Conservation (phyloP, 1,284 basidiomycete genomes). For the Sanguinoderma infundibulare region DNA sequence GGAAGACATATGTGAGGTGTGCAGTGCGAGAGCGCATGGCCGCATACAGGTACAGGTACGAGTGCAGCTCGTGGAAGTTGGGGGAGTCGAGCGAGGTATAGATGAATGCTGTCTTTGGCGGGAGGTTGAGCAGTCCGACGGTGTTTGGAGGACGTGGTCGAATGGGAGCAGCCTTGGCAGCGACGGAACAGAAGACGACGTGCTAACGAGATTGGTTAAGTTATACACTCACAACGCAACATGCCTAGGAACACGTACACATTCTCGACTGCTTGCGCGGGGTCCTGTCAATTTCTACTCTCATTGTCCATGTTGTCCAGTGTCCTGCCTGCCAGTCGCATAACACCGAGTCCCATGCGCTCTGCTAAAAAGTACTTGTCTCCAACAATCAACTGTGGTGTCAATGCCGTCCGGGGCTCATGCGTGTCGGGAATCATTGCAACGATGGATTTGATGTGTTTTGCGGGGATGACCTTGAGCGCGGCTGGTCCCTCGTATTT, state of each 20-base stretch:
- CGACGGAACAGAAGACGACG: conserved; percentile 1
- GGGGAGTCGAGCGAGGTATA: conserved; percentile 66
- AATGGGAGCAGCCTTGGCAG: conserved; percentile 63
- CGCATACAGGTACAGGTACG: conserved; percentile 59
- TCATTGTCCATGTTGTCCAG: no score
- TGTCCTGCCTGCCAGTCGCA: no score
- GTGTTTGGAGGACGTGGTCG: conserved; percentile 66
- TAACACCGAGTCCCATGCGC: no score
- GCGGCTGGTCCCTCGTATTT: no score
- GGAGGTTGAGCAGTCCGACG: conserved; percentile 42
- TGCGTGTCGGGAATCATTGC: no score
- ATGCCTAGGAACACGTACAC: conserved; percentile 29
- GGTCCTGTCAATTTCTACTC: no score
- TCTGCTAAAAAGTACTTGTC: no score
- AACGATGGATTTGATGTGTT: no score
- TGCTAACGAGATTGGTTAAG: conserved; percentile 1
- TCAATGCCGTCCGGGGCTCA: no score
- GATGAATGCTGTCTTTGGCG: conserved; percentile 68
- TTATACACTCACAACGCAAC: neutral
- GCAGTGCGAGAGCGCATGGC: conserved; percentile 50
- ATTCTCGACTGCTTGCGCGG: conserved; percentile 30
- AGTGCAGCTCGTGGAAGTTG: conserved; percentile 72
- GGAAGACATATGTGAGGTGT: conserved; percentile 74
- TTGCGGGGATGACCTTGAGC: no score
- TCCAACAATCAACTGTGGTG: no score